phyloP scores from a whole-genome alignment of 495 filamentous ascomycete species.

The Rusavskia elegans region DNA sequence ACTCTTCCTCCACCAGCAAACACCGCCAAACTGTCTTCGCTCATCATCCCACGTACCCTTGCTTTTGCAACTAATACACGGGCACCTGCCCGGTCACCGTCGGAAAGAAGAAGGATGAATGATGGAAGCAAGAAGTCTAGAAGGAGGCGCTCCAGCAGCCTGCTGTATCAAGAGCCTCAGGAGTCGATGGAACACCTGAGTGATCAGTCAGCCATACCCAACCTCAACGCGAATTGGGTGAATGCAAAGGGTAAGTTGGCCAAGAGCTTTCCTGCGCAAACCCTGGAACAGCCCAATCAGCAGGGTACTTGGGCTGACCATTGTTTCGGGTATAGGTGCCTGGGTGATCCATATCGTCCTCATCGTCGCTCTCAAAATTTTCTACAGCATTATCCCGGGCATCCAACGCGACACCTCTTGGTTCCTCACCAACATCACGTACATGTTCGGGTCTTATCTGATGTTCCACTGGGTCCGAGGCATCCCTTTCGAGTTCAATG shows the following conservation, averaged over 20 bases:
- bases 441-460: constrained; percentile 96
- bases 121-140: constrained; percentile 44
- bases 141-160: constrained; percentile 81
- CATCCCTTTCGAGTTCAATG: constrained; percentile 97
- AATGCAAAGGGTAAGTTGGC: constrained; percentile 78
- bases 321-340: constrained; percentile 43
- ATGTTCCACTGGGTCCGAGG: constrained; percentile 99
- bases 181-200: constrained; percentile 92
- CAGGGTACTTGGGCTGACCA: background rate
- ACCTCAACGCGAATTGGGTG: constrained; percentile 96
- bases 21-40: constrained; percentile 77
- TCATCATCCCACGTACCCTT: constrained; percentile 63
- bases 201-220: constrained; percentile 86
- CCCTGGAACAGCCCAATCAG: background rate
- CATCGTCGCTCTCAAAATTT: constrained; percentile 78
- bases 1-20: constrained; percentile 20
- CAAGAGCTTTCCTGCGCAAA: no score
- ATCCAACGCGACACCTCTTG: constrained; percentile 94
- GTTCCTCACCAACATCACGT: constrained; percentile 96
- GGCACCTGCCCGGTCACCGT: constrained; percentile 35
- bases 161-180: constrained; percentile 87
- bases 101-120: constrained; percentile 34
- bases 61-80: constrained; percentile 65
- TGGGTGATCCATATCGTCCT: constrained; percentile 94
- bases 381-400: constrained; percentile 89